Evolutionary conservation across 805 yeast species (phyloP).

Genomic region (Ogataea methanolica): DNA sequence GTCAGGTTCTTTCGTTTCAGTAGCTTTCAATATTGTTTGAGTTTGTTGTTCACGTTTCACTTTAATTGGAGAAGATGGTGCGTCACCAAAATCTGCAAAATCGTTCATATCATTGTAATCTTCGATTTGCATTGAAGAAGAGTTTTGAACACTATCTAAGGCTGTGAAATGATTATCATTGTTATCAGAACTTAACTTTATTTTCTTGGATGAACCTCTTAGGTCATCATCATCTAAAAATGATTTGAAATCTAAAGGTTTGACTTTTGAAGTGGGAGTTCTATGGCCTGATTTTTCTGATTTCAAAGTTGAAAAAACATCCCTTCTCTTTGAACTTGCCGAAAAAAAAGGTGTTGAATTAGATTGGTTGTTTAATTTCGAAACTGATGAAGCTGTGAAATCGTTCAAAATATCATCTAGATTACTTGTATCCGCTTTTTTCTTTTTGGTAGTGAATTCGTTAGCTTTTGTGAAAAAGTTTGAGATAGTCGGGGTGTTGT

Average conservation of each 20-base stretch:
- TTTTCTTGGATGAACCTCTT: slow-evolving; percentile 18
- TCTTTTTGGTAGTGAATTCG: slow-evolving; percentile 25
- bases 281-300: slow-evolving; percentile 21
- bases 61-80: slow-evolving; percentile 31
- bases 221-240: slow-evolving; percentile 17
- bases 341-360: slow-evolving; percentile 20
- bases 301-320: slow-evolving; percentile 27
- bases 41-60: slow-evolving; percentile 1
- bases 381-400: slow-evolving; percentile 31
- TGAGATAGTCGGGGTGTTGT: slow-evolving; percentile 31
- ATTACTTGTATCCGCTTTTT: slow-evolving; percentile 41
- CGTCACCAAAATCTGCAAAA: slow-evolving; percentile 5
- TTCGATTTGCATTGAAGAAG: slow-evolving; percentile 4
- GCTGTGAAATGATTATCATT: slow-evolving; percentile 18
- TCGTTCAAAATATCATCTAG: slow-evolving; percentile 69
- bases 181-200: slow-evolving; percentile 19
- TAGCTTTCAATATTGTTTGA: slow-evolving; percentile 4
- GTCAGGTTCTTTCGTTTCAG: neutral
- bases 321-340: slow-evolving; percentile 13
- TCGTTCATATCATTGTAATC: slow-evolving; percentile 8
- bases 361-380: slow-evolving; percentile 1
- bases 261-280: slow-evolving; percentile 27
- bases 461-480: slow-evolving; percentile 43
- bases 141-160: slow-evolving; percentile 4
- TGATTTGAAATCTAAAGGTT: slow-evolving; percentile 18